phyloP scores from a whole-genome alignment of 129 eudicot genomes.

The Escallonia rubra region DNA sequence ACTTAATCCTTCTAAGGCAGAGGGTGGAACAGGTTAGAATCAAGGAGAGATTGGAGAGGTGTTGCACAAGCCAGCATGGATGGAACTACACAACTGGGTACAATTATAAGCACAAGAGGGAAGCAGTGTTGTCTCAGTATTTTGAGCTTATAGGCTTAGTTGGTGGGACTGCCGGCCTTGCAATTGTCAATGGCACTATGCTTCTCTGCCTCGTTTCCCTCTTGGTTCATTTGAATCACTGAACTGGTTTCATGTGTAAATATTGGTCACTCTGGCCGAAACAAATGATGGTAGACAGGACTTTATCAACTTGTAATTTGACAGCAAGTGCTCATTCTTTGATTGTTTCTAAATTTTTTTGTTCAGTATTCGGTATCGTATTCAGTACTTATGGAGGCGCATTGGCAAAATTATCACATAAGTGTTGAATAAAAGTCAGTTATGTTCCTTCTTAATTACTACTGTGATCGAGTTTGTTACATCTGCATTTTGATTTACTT shows the following conservation, averaged over 20 bases:
- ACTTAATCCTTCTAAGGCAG: conserved; percentile 11
- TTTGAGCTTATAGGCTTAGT: conserved; percentile 12
- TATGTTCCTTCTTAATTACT: too few relatives aligned
- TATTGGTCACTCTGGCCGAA: too few relatives aligned
- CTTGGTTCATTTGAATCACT: conserved; percentile 1
- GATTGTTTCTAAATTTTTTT: too few relatives aligned
- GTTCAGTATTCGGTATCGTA: too few relatives aligned
- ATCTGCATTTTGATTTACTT: too few relatives aligned
- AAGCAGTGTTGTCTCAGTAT: neutral
- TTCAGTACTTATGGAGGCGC: too few relatives aligned
- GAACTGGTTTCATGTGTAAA: neutral
- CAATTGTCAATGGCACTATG: conserved; percentile 7
- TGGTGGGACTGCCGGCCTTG: conserved; percentile 16
- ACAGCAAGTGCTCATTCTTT: too few relatives aligned
- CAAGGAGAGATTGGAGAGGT: conserved; percentile 24
- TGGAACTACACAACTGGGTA: conserved; percentile 8
- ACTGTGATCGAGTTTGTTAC: too few relatives aligned
- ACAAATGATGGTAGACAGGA: too few relatives aligned
- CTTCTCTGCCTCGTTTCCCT: conserved; percentile 11
- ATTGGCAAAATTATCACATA: too few relatives aligned
- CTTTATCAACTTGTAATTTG: too few relatives aligned
- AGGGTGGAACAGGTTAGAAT: conserved; percentile 19
- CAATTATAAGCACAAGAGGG: neutral
- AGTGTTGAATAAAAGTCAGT: too few relatives aligned
- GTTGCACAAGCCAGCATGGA: conserved; percentile 7